A percentile compares a stretch with the other conserved stretches of the same genome.
These are phyloP conservation scores for Barbatosphaeria neglecta DNA, from an alignment of 495 filamentous ascomycete species.

Conservation along the genomic window DNA sequence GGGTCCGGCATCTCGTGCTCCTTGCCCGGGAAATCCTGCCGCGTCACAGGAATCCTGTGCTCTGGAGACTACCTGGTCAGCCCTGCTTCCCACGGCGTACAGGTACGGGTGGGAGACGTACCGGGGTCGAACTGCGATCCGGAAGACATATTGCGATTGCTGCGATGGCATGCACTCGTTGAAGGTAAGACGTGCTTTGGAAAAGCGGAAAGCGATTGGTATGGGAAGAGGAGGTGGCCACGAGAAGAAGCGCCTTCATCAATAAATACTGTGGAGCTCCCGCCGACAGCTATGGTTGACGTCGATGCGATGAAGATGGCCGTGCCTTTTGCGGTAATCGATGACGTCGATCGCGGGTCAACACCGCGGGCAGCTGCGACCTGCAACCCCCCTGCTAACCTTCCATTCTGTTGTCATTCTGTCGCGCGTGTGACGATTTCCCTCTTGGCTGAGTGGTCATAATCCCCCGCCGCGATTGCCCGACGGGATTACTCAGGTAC, in stretches of 20 bases:
- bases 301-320: neutral
- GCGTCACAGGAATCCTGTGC: slow-evolving; percentile 55
- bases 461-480: too few relatives aligned
- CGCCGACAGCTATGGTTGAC: neutral
- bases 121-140: slow-evolving; percentile 43
- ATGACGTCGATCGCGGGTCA: neutral
- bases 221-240: neutral
- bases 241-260: neutral
- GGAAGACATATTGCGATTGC: slow-evolving; percentile 12
- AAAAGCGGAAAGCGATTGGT: neutral
- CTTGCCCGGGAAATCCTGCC: slow-evolving; percentile 56
- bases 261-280: neutral
- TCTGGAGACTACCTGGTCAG: slow-evolving; percentile 36
- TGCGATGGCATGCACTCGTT: too few relatives aligned
- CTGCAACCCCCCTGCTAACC: neutral
- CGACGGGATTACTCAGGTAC: too few relatives aligned
- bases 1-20: slow-evolving; percentile 53
- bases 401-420: too few relatives aligned
- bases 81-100: too few relatives aligned
- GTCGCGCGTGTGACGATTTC: too few relatives aligned
- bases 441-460: too few relatives aligned
- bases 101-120: slow-evolving; percentile 14
- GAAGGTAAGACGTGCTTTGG: neutral
- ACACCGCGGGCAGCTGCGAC: neutral
- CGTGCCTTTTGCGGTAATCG: neutral